These are phyloP conservation scores for Strigomonas galati DNA, from an alignment of 208 protist genomes.

Conservation along the genomic window DNA sequence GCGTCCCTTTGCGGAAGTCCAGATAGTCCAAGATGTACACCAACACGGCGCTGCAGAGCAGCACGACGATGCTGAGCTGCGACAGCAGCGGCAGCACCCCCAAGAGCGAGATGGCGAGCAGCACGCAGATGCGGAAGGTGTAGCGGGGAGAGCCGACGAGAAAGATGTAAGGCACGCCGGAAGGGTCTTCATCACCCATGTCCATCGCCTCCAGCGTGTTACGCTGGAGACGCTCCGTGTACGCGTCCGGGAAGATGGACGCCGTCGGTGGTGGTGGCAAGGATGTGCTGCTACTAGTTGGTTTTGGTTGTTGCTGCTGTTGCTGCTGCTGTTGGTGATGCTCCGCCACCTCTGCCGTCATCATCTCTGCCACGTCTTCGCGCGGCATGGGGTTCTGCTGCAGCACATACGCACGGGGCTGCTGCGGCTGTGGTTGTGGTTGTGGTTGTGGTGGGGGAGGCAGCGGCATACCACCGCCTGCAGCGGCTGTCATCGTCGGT, in stretches of 20 bases:
- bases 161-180: slow-evolving; percentile 22
- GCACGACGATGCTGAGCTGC: slow-evolving; percentile 46
- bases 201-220: neutral
- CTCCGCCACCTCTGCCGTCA: neutral
- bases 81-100: slow-evolving; percentile 80
- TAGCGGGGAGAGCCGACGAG: slow-evolving; percentile 32
- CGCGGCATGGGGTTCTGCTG: neutral
- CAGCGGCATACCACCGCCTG: no score
- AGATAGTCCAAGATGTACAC: slow-evolving; percentile 83
- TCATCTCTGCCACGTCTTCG: slow-evolving; percentile 1
- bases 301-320: neutral
- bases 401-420: neutral
- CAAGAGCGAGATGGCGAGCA: slow-evolving; percentile 58
- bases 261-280: neutral
- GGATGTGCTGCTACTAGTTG: neutral
- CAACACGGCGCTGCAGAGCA: slow-evolving; percentile 57
- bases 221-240: neutral
- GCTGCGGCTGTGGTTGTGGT: neutral
- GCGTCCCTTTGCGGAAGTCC: slow-evolving; percentile 47
- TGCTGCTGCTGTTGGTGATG: slow-evolving; percentile 8
- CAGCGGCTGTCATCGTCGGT: no score
- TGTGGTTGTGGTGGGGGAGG: slow-evolving; percentile 6
- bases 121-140: slow-evolving; percentile 27
- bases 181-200: neutral
- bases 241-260: neutral